These are phyloP conservation scores for Globisporangium splendens DNA, from an alignment of 352 stramenopile species.

Conservation along the genomic window DNA sequence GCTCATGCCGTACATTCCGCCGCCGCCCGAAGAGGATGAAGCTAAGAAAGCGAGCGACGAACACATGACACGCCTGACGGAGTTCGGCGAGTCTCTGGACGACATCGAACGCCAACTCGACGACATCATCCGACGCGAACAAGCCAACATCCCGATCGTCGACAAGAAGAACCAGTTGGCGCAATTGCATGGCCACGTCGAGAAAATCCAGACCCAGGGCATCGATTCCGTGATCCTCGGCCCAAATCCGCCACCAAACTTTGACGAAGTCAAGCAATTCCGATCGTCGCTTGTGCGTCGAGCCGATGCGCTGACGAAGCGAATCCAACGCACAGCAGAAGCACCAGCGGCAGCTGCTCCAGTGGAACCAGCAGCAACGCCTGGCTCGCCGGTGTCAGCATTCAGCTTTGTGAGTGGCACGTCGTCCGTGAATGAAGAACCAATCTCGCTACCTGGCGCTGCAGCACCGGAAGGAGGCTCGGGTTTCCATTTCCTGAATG, in stretches of 20 bases:
- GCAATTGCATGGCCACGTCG: conserved; percentile 67
- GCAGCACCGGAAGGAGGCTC: conserved; percentile 16
- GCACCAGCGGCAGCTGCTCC: conserved; percentile 5
- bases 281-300: conserved; percentile 63
- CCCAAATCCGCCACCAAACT: conserved; percentile 55
- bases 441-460: conserved; percentile 20
- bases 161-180: conserved; percentile 66
- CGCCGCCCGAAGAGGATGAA: conserved; percentile 41
- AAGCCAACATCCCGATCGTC: conserved; percentile 27
- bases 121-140: conserved; percentile 46
- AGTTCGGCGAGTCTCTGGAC: conserved; percentile 39
- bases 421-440: conserved; percentile 11
- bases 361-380: background rate
- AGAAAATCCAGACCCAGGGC: conserved; percentile 78
- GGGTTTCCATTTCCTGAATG: conserved; percentile 43
- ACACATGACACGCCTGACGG: conserved; percentile 43
- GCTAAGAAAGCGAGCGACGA: conserved; percentile 19
- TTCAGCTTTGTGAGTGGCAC: conserved; percentile 50
- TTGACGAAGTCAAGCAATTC: conserved; percentile 66
- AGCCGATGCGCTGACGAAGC: conserved; percentile 56
- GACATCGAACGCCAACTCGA: conserved; percentile 51
- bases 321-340: conserved; percentile 53
- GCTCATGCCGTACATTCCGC: conserved; percentile 65
- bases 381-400: conserved; percentile 33
- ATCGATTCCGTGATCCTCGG: conserved; percentile 81